These are phyloP conservation scores for Phytopythium kandeliae DNA, from an alignment of 352 stramenopile species.

Conservation along the genomic window DNA sequence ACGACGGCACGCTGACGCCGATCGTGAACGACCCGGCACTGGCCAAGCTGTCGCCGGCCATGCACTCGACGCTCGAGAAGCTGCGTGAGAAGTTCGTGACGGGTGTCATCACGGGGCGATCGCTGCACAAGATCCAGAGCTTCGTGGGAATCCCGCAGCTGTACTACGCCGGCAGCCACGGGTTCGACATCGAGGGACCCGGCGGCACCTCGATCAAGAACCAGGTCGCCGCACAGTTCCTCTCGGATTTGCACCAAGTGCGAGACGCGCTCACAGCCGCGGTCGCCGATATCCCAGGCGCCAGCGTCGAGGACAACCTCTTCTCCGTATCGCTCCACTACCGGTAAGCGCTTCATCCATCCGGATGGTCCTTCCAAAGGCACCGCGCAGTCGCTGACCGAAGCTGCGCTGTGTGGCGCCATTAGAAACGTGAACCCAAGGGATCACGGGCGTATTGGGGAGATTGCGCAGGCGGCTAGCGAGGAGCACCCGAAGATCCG, in stretches of 20 bases:
- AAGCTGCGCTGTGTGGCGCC: background rate
- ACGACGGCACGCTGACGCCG: conserved; percentile 86
- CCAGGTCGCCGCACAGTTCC: conserved; percentile 73
- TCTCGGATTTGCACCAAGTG: conserved; percentile 54
- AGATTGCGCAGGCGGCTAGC: conserved; percentile 33
- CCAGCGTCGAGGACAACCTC: conserved; percentile 86
- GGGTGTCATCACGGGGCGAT: conserved; percentile 82
- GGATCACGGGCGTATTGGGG: conserved; percentile 29
- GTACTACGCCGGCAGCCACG: conserved; percentile 88
- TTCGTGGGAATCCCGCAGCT: conserved; percentile 85
- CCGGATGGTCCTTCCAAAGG: no score
- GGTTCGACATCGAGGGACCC: conserved; percentile 85
- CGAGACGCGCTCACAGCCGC: conserved; percentile 37
- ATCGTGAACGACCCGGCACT: conserved; percentile 86
- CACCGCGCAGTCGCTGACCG: background rate
- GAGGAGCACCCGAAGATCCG: conserved; percentile 53
- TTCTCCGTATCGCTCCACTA: conserved; percentile 90
- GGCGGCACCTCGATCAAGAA: conserved; percentile 79
- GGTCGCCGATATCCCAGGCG: conserved; percentile 47
- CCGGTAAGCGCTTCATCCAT: no score
- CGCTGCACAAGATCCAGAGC: conserved; percentile 84
- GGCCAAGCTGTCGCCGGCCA: conserved; percentile 59
- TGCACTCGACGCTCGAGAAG: conserved; percentile 67
- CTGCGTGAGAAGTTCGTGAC: conserved; percentile 79
- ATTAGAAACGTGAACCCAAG: conserved; percentile 51